Evolutionary conservation across 345 rosid species (phyloP).

Genomic region (Murraya koenigii): DNA sequence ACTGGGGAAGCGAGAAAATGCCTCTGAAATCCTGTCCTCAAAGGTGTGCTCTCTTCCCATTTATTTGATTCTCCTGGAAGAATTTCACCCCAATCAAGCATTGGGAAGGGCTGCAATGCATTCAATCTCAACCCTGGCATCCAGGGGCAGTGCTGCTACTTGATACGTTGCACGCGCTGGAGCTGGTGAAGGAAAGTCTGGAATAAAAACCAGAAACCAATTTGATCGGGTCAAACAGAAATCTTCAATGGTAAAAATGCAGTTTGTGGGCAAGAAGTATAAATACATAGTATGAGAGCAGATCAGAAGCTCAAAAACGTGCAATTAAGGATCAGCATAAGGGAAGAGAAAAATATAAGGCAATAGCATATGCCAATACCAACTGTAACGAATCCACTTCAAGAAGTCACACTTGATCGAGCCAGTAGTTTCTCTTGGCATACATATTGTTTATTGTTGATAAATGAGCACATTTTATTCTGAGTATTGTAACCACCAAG

Average conservation of each 20-base stretch:
- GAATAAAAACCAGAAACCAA: conserved; percentile 13
- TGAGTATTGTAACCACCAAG: background rate
- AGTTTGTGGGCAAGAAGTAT: background rate
- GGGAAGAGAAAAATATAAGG: background rate
- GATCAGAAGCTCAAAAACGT: background rate
- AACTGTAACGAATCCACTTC: background rate
- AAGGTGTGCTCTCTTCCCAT: background rate
- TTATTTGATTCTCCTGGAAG: background rate
- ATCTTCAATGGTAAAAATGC: background rate
- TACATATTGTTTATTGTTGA: background rate
- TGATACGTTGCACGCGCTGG: conserved; percentile 94
- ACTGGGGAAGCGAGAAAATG: background rate
- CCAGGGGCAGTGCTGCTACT: conserved; percentile 89
- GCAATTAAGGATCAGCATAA: background rate
- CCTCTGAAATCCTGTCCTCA: background rate
- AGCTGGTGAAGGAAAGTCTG: conserved; percentile 82
- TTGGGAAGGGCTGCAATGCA: conserved; percentile 70
- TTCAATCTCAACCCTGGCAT: conserved; percentile 89
- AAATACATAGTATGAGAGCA: background rate
- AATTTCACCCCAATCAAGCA: background rate
- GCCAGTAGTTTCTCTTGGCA: background rate
- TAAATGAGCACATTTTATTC: background rate
- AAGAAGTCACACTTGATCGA: background rate
- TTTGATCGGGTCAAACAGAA: background rate
- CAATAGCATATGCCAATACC: too few species aligned